Conservation (phyloP, 495 filamentous ascomycete species). For the Talaromyces borbonicus region DNA sequence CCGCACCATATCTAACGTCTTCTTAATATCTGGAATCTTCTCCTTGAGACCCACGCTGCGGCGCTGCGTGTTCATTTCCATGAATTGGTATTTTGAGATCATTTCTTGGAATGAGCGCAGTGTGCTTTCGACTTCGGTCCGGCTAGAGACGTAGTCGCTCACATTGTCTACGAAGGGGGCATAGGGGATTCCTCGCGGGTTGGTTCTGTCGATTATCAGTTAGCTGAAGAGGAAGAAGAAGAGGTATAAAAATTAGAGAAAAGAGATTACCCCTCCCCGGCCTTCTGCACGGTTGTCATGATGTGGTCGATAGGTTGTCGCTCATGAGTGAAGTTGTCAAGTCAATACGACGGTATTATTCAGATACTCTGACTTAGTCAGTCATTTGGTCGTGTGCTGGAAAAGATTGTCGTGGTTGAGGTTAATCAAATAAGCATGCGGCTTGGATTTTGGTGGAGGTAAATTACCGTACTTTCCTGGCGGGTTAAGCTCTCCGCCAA, state of each 20-base stretch:
- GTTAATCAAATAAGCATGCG: too few species aligned
- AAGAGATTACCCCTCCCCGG: slow-evolving; percentile 6
- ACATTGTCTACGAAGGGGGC: slow-evolving; percentile 97
- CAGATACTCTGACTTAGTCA: too few species aligned
- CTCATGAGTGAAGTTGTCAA: too few species aligned
- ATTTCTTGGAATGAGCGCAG: slow-evolving; percentile 95
- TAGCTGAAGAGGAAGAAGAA: too few species aligned
- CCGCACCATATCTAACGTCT: slow-evolving; percentile 87
- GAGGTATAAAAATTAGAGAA: too few species aligned
- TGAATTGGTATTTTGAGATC: slow-evolving; percentile 99
- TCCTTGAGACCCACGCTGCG: slow-evolving; percentile 77
- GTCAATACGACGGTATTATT: not conserved
- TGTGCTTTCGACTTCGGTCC: slow-evolving; percentile 80
- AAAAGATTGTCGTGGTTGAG: too few species aligned
- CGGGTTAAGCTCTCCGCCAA: too few species aligned
- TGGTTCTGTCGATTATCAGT: not conserved
- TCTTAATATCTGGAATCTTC: slow-evolving; percentile 94
- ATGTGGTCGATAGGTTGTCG: not conserved
- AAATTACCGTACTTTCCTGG: too few species aligned
- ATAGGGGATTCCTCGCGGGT: slow-evolving; percentile 78
- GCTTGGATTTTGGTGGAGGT: too few species aligned
- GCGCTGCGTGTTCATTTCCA: slow-evolving; percentile 86
- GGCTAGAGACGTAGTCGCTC: slow-evolving; percentile 81
- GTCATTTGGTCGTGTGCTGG: too few species aligned
- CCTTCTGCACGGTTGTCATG: slow-evolving; percentile 5